phyloP scores from a whole-genome alignment of 371 early-diverging fungal species.

The Capillidium heterosporum region DNA sequence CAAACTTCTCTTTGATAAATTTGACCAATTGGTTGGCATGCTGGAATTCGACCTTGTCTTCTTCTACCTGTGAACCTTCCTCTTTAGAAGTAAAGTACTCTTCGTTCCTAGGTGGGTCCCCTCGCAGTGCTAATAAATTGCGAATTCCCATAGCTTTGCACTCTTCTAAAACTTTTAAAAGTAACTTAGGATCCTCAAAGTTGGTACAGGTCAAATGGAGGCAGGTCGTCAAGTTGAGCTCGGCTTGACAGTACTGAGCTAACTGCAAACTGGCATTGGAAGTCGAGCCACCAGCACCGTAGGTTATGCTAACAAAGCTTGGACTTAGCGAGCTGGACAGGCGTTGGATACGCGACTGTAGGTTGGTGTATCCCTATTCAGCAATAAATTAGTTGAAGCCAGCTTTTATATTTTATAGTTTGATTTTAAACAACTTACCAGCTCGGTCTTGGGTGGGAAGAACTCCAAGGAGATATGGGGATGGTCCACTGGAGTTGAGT shows the following conservation, averaged over 20 bases:
- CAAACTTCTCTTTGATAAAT: constrained; percentile 68
- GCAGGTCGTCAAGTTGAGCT: constrained; percentile 71
- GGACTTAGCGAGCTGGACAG: constrained; percentile 65
- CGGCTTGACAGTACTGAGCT: constrained; percentile 63
- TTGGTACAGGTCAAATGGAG: constrained; percentile 97
- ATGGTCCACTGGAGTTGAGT: constrained; percentile 6
- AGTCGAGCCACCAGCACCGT: constrained; percentile 92
- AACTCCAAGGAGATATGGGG: constrained; percentile 80
- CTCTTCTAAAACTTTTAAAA: constrained; percentile 16
- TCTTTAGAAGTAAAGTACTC: background rate
- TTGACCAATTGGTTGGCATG: constrained; percentile 83
- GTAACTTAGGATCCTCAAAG: constrained; percentile 37
- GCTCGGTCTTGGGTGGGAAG: constrained; percentile 93
- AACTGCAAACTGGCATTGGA: constrained; percentile 66
- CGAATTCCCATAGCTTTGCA: constrained; percentile 78
- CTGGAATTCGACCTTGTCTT: constrained; percentile 53
- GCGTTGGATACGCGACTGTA: constrained; percentile 79
- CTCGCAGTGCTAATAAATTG: constrained; percentile 90
- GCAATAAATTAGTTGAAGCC: background rate
- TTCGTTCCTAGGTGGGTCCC: constrained; percentile 16
- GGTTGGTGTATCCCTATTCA: constrained; percentile 58
- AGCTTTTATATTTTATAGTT: too few species aligned
- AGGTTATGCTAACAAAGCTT: constrained; percentile 83
- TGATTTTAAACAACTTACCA: constrained; percentile 31
- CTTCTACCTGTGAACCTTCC: constrained; percentile 8